Percentiles rank a stretch among this genome's conserved stretches.
These are phyloP conservation scores for Aspergillus nomiae DNA, from an alignment of 2,329 filamentous ascomycete species.

Conservation along the genomic window DNA sequence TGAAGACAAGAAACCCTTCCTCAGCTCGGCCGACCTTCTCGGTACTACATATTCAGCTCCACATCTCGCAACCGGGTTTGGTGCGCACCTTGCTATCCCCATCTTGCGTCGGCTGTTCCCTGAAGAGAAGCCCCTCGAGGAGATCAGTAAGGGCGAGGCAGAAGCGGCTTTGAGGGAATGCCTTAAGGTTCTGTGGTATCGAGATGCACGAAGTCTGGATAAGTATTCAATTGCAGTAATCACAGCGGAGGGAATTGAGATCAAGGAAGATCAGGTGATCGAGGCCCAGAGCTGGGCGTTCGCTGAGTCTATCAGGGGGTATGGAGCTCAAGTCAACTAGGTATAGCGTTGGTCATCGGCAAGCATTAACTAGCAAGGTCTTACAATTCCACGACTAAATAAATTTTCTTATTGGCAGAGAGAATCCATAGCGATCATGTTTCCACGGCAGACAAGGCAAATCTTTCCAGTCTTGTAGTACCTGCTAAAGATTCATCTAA, in stretches of 20 bases:
- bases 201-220: constrained; percentile 90
- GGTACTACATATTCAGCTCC: constrained; percentile 90
- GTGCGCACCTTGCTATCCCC: constrained; percentile 87
- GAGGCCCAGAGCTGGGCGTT: constrained; percentile 98
- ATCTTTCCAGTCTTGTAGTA: neutral
- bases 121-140: constrained; percentile 75
- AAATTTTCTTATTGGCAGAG: neutral
- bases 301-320: constrained; percentile 90
- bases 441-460: neutral
- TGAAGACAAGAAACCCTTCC: constrained; percentile 77
- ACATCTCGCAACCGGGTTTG: constrained; percentile 89
- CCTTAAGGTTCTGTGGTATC: constrained; percentile 98
- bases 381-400: constrained; percentile 1
- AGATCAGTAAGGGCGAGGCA: constrained; percentile 75
- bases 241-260: constrained; percentile 82
- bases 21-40: constrained; percentile 86
- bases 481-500: neutral
- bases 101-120: constrained; percentile 82
- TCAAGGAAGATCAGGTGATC: constrained; percentile 82
- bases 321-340: constrained; percentile 76
- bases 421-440: neutral
- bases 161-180: constrained; percentile 83
- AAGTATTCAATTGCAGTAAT: constrained; percentile 89
- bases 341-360: constrained; percentile 34
- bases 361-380: constrained; percentile 30